Evolutionary conservation across 345 rosid genomes (phyloP).

Genomic region (Camelina neglecta): DNA sequence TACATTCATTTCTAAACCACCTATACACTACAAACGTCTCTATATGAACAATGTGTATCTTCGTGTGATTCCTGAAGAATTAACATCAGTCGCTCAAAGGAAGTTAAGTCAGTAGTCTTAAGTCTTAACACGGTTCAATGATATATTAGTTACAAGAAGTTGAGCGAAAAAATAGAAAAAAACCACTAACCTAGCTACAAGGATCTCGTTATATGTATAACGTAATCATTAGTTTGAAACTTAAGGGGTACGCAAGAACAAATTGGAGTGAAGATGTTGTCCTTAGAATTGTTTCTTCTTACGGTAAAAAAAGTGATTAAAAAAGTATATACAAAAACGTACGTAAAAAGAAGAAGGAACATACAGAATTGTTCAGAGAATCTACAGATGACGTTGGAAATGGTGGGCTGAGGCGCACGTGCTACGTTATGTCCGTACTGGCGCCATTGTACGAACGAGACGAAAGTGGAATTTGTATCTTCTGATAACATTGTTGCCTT

Average conservation of each 20-base stretch:
- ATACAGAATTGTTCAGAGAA: constrained; percentile 1
- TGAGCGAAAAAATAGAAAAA: background rate
- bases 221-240: background rate
- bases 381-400: background rate
- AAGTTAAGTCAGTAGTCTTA: background rate
- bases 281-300: constrained; percentile 1
- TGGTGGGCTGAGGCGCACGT: constrained; percentile 35
- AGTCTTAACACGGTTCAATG: background rate
- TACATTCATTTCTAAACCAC: too few relatives aligned
- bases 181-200: background rate
- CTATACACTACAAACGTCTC: background rate
- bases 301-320: background rate
- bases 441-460: constrained; percentile 20
- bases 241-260: background rate
- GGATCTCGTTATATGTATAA: background rate
- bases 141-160: background rate
- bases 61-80: background rate
- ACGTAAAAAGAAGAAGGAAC: background rate
- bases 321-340: background rate
- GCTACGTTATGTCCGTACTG: constrained; percentile 12
- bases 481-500: background rate
- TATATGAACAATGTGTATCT: background rate
- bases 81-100: background rate
- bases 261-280: background rate
- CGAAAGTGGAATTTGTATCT: constrained; percentile 13